Evolutionary conservation across 1,284 basidiomycete genomes (phyloP).

Genomic region (Stereum hirsutum): DNA sequence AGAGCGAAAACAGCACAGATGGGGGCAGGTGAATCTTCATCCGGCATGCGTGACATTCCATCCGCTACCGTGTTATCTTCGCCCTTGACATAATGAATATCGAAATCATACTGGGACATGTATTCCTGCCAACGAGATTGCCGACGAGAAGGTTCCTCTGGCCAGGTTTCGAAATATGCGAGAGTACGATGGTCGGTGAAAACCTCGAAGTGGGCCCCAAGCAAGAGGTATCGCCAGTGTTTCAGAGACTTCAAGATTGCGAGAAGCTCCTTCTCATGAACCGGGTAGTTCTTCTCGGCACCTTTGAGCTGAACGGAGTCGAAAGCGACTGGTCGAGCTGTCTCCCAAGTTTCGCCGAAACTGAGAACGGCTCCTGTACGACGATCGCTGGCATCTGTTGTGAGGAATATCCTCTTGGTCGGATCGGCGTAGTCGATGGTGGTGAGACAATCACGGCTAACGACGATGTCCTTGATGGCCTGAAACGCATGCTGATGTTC

Average conservation of each 20-base stretch:
- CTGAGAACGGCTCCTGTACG: constrained; percentile 17
- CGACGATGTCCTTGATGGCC: constrained; percentile 24
- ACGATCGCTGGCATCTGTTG: constrained; percentile 16
- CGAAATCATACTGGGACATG: constrained; percentile 16
- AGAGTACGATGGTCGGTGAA: constrained; percentile 20
- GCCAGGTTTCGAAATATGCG: constrained; percentile 14
- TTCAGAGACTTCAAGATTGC: constrained; percentile 14
- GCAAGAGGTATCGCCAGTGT: constrained; percentile 10
- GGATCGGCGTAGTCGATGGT: constrained; percentile 9
- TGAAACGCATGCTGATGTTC: constrained; percentile 26
- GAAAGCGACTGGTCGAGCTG: constrained; percentile 12
- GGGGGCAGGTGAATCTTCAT: neutral
- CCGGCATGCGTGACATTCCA: constrained; percentile 23
- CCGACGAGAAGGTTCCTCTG: constrained; percentile 14
- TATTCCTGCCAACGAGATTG: constrained; percentile 17
- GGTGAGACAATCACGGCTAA: constrained; percentile 17
- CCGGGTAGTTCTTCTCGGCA: constrained; percentile 19
- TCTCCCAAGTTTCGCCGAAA: constrained; percentile 11
- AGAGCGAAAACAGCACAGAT: neutral
- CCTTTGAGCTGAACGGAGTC: constrained; percentile 14
- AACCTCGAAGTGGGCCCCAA: constrained; percentile 14
- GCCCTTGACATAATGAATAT: constrained; percentile 14
- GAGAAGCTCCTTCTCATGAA: constrained; percentile 16
- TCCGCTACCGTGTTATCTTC: constrained; percentile 16
- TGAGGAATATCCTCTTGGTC: constrained; percentile 17